Evolutionary conservation across 345 rosid species (phyloP), one percentile per base, ranked within the genome.

Genomic region (Rhodamnia rubescens): DNA sequence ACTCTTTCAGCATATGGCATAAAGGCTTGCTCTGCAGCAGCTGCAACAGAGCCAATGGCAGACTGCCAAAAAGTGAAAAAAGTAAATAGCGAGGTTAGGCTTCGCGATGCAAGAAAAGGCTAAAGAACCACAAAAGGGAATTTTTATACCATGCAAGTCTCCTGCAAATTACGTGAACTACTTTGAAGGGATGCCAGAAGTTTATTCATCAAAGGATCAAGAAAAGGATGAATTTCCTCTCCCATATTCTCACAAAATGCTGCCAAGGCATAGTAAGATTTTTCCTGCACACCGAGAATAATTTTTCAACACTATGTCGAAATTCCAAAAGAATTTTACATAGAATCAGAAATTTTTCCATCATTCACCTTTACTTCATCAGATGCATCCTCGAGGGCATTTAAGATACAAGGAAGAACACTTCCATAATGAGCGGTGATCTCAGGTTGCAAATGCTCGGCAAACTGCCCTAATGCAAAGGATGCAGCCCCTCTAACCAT

Each of bases 231-330:
- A 88, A 98, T 98, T 87, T 98, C 99, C 88, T 90, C 95, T 55
- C 98, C 99, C 99, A 98, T 98, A 90, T 98, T 89, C 92, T 98
- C 99, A 91, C 99, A 98, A 85, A 96, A 98, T 75, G 99, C 98
- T 83, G 99, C 99, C 92, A 98, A 90, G 82, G 99, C 99, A 87
- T 96, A 98, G 89, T 95, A 96, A 55, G 99, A 98, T 88, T 98
- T 98, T 85, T 98, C 99, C 99, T 98, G 90, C 74, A 83, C 52
- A 47, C 59, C 61, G 18, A 26, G 50, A 84, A 64, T 29, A 78
- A 24, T 26, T 69, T 32, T 69, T 69, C 80, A 69, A 36, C 47
- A 9, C 14, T 36, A 36, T 36, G 47, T 86, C 7, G 50, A 29
- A 84, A 85, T 51, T 52, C n/a, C 49, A 26, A 44, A 36, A 59